A percentile compares a stretch with the other conserved stretches of the same genome.
Evolutionary conservation across 352 stramenopile genomes (phyloP).

Genomic region (Pythium sp.): DNA sequence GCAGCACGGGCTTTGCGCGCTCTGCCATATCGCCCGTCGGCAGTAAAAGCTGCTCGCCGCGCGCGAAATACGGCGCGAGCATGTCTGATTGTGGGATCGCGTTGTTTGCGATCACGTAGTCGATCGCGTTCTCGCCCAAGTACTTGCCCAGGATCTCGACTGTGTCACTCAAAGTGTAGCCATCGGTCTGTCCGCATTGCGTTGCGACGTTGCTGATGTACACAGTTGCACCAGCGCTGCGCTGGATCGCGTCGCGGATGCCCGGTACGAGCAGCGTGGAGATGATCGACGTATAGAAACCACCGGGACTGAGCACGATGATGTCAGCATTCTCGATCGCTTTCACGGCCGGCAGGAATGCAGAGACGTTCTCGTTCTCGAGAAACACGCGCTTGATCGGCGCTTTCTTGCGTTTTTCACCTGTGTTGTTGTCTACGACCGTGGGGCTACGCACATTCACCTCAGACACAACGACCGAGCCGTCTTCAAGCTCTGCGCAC

Average conservation of each 20-base stretch:
- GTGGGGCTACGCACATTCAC: slow-evolving; percentile 78
- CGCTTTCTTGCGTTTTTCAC: slow-evolving; percentile 46
- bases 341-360: slow-evolving; percentile 68
- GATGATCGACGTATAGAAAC: slow-evolving; percentile 88
- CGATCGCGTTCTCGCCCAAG: slow-evolving; percentile 67
- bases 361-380: slow-evolving; percentile 65
- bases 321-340: slow-evolving; percentile 86
- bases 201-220: slow-evolving; percentile 88
- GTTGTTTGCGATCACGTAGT: slow-evolving; percentile 88
- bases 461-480: slow-evolving; percentile 71
- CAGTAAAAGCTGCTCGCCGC: slow-evolving; percentile 69
- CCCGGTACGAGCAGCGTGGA: slow-evolving; percentile 73
- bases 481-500: slow-evolving; percentile 73
- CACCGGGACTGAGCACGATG: slow-evolving; percentile 76
- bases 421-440: slow-evolving; percentile 30
- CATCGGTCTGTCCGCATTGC: slow-evolving; percentile 79
- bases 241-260: slow-evolving; percentile 75
- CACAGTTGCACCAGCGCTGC: slow-evolving; percentile 64
- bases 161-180: slow-evolving; percentile 69
- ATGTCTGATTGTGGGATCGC: slow-evolving; percentile 47
- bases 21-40: slow-evolving; percentile 58
- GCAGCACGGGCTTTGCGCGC: slow-evolving; percentile 55
- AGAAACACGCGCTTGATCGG: slow-evolving; percentile 83
- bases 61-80: slow-evolving; percentile 62
- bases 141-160: slow-evolving; percentile 65